Conservation (phyloP, 2,329 filamentous ascomycete species). For the Zopfia rhizophila region DNA sequence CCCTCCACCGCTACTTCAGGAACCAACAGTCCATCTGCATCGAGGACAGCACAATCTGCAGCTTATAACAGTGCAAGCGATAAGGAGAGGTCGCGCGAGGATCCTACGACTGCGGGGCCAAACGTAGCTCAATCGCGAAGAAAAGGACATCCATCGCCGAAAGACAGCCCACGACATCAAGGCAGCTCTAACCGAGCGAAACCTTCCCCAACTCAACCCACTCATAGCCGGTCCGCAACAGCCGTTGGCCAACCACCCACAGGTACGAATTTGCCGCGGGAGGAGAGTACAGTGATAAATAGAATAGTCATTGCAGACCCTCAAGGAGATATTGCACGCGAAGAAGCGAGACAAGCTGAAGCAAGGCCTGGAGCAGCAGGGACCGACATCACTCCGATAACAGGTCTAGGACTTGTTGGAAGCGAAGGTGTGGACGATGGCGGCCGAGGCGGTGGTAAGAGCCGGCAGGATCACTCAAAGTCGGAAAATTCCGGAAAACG, state of each 20-base stretch:
- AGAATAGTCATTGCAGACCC: constrained; percentile 81
- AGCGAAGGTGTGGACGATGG: constrained; percentile 63
- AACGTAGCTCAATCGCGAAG: constrained; percentile 55
- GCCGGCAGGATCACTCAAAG: constrained; percentile 69
- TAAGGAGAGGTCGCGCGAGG: constrained; percentile 26
- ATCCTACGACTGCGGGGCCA: constrained; percentile 31
- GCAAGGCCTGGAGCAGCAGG: constrained; percentile 58
- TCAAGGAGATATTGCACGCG: constrained; percentile 76
- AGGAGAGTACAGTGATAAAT: constrained; percentile 82
- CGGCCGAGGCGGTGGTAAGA: constrained; percentile 54
- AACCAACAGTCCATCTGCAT: constrained; percentile 42
- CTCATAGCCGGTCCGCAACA: constrained; percentile 57
- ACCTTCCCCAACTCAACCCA: constrained; percentile 49
- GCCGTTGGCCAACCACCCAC: constrained; percentile 66
- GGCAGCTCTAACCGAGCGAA: constrained; percentile 42
- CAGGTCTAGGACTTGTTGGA: constrained; percentile 60
- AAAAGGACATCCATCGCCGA: constrained; percentile 58
- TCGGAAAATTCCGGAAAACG: constrained; percentile 70
- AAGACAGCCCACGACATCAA: constrained; percentile 55
- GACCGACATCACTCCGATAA: constrained; percentile 57
- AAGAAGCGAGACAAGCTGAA: constrained; percentile 75
- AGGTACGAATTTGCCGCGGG: constrained; percentile 68
- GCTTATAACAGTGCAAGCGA: constrained; percentile 14
- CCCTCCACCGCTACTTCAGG: constrained; percentile 31
- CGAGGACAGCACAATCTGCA: constrained; percentile 25